Evolutionary conservation across 2,329 filamentous ascomycete species (phyloP).

Genomic region (Penicillium sp.): DNA sequence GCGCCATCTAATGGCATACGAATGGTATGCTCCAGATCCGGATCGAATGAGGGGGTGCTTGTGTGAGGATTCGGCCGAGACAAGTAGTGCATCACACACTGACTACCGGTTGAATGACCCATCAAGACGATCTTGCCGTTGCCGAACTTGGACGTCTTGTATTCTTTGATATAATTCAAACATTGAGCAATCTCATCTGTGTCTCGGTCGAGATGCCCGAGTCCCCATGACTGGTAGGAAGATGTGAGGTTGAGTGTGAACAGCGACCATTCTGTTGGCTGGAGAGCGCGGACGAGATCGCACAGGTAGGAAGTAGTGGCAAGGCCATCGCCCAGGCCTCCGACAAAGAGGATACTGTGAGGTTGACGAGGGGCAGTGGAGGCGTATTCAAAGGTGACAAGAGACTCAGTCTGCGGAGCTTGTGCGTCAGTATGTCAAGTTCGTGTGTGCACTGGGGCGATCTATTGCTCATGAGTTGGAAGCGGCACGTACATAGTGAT

Average conservation of each 20-base stretch:
- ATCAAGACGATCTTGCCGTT: constrained; percentile 61
- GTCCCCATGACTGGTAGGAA: constrained; percentile 58
- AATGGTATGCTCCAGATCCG: constrained; percentile 34
- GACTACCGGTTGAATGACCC: constrained; percentile 69
- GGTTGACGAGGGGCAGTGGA: constrained; percentile 33
- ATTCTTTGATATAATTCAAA: constrained; percentile 52
- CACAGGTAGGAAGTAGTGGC: constrained; percentile 57
- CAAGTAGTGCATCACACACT: constrained; percentile 68
- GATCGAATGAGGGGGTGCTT: constrained; percentile 31
- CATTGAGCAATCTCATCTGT: constrained; percentile 55
- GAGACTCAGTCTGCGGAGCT: constrained; percentile 29
- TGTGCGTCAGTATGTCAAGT: neutral
- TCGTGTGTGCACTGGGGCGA: too few species aligned
- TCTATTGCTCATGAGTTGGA: neutral
- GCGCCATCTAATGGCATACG: constrained; percentile 66
- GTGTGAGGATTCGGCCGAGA: constrained; percentile 46
- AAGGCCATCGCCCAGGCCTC: constrained; percentile 60
- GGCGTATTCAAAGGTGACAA: constrained; percentile 47
- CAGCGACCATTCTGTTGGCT: constrained; percentile 55
- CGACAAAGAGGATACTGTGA: constrained; percentile 59
- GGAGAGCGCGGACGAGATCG: constrained; percentile 50
- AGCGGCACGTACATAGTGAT: constrained; percentile 36
- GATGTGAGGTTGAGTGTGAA: constrained; percentile 55
- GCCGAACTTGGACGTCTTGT: constrained; percentile 32
- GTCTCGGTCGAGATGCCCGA: constrained; percentile 54